phyloP scores from a whole-genome alignment of 257 asterid genomes.

The Ajuga chamaepitys region DNA sequence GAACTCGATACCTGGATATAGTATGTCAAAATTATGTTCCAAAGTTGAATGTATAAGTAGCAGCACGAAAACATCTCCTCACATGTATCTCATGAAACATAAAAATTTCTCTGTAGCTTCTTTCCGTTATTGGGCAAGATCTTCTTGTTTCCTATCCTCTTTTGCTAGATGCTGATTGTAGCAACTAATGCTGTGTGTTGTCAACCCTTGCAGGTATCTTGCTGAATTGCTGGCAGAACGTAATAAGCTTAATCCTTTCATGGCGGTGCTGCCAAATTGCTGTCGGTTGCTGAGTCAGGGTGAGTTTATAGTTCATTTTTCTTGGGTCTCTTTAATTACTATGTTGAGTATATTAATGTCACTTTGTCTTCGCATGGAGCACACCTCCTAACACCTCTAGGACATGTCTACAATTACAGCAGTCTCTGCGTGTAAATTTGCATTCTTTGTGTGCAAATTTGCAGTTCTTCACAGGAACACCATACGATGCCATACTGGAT shows the following conservation, averaged over 20 bases:
- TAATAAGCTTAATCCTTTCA: conserved; percentile 61
- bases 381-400: not conserved
- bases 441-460: conserved; percentile 1
- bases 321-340: not conserved
- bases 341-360: not conserved
- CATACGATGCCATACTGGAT: not conserved
- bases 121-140: not conserved
- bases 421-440: not conserved
- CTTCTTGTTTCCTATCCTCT: not conserved
- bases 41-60: not conserved
- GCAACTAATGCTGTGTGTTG: conserved; percentile 2
- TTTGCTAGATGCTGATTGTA: not conserved
- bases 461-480: not conserved
- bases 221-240: conserved; percentile 68
- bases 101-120: not conserved
- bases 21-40: not conserved
- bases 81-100: not conserved
- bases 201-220: conserved; percentile 31
- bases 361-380: not conserved
- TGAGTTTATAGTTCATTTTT: conserved; percentile 31
- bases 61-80: not conserved
- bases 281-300: conserved; percentile 80
- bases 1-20: not conserved
- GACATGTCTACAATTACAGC: not conserved
- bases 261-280: conserved; percentile 70